These are phyloP conservation scores for Nelumbo lutea DNA, from an alignment of 164 flowering plant species.

Conservation along the genomic window DNA sequence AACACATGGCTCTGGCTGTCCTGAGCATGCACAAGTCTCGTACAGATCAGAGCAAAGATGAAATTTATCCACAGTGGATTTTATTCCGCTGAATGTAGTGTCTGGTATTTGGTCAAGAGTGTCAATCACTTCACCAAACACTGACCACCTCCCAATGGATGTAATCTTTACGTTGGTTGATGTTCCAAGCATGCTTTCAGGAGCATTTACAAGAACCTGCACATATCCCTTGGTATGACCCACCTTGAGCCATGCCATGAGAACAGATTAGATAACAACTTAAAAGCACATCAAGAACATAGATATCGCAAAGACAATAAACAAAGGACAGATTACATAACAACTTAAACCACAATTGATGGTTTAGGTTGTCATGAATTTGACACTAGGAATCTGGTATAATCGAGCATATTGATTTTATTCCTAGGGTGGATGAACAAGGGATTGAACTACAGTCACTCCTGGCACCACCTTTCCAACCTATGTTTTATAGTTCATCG, in stretches of 20 bases:
- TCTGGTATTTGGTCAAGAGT: slow-evolving; percentile 22
- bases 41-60: slow-evolving; percentile 7
- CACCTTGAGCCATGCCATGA: slow-evolving; percentile 45
- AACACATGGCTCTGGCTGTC: slow-evolving; percentile 39
- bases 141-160: slow-evolving; percentile 99
- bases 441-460: background rate
- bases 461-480: too few species aligned
- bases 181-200: slow-evolving; percentile 72
- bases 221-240: slow-evolving; percentile 97
- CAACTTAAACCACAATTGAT: background rate
- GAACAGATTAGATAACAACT: background rate
- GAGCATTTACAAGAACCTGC: slow-evolving; percentile 81
- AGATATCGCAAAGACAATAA: background rate
- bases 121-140: slow-evolving; percentile 85
- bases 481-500: too few species aligned
- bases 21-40: slow-evolving; percentile 23
- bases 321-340: background rate
- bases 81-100: slow-evolving; percentile 9
- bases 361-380: background rate
- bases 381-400: background rate
- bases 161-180: slow-evolving; percentile 81
- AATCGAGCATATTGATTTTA: background rate
- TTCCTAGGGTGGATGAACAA: background rate
- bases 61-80: slow-evolving; percentile 8
- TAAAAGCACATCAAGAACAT: background rate